These are phyloP conservation scores for Castanopsis chinensis DNA, from an alignment of 306 rosid species.

Conservation along the genomic window DNA sequence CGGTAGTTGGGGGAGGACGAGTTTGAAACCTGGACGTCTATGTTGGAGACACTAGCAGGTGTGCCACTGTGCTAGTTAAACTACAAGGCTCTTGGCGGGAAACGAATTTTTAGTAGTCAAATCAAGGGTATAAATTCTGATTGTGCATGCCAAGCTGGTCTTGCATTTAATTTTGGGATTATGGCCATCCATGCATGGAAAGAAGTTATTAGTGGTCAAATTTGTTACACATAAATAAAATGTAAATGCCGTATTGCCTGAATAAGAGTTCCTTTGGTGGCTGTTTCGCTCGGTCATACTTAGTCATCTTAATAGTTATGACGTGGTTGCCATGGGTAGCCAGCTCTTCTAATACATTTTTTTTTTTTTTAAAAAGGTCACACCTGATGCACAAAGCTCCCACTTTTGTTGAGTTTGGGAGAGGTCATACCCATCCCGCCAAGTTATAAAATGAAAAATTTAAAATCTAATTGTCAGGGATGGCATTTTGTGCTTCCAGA, in stretches of 20 bases:
- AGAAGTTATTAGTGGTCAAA: not conserved
- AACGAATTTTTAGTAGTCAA: not conserved
- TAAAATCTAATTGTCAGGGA: not conserved
- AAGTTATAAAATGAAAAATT: no score
- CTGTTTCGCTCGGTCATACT: no score
- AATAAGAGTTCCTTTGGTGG: no score
- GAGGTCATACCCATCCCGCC: no score
- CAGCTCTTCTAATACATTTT: not conserved
- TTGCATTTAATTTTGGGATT: not conserved
- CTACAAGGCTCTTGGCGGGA: no score
- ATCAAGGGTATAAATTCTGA: not conserved
- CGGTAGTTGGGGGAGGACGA: no score
- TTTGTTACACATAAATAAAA: not conserved
- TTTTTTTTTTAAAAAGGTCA: no score
- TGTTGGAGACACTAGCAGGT: no score
- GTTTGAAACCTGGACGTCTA: no score
- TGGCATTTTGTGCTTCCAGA: not conserved
- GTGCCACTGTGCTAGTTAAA: no score
- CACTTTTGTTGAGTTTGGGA: no score
- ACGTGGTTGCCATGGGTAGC: not conserved
- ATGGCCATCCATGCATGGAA: not conserved
- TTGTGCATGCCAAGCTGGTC: not conserved
- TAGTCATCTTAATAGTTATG: not conserved
- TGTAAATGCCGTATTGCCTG: not conserved
- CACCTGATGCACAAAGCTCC: no score